Evolutionary conservation across 208 protist species (phyloP).

Genomic region (Leishmania guyanensis): DNA sequence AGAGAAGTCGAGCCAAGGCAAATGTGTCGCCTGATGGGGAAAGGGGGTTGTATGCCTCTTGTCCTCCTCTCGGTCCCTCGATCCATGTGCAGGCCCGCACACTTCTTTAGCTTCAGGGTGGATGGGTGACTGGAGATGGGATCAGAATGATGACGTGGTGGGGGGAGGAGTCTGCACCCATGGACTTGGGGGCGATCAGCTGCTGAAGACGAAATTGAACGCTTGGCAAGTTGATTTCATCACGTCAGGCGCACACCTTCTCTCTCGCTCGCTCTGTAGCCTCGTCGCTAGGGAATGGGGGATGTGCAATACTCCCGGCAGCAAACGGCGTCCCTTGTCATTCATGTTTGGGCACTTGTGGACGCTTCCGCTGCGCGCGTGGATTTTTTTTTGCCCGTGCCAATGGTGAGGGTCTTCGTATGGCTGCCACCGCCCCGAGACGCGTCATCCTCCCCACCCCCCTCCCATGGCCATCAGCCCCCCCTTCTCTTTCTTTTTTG

Average conservation of each 20-base stretch:
- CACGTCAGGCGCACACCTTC: not conserved
- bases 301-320: not conserved
- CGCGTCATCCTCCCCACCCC: too few species aligned
- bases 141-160: not conserved
- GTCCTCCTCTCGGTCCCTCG: not conserved
- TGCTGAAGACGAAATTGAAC: not conserved
- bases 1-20: not conserved
- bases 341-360: not conserved
- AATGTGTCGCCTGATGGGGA: not conserved
- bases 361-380: not conserved
- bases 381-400: not conserved
- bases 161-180: not conserved
- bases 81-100: not conserved
- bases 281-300: not conserved
- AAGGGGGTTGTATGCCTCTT: not conserved
- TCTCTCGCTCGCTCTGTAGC: not conserved
- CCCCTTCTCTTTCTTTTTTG: too few species aligned
- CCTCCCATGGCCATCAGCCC: too few species aligned
- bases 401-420: not conserved
- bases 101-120: not conserved
- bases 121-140: not conserved
- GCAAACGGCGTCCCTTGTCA: not conserved
- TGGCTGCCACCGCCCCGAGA: not conserved
- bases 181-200: not conserved
- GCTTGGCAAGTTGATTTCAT: not conserved